Conservation (phyloP, 2,329 filamentous ascomycete species). For the Amesomyces nigricolor region DNA sequence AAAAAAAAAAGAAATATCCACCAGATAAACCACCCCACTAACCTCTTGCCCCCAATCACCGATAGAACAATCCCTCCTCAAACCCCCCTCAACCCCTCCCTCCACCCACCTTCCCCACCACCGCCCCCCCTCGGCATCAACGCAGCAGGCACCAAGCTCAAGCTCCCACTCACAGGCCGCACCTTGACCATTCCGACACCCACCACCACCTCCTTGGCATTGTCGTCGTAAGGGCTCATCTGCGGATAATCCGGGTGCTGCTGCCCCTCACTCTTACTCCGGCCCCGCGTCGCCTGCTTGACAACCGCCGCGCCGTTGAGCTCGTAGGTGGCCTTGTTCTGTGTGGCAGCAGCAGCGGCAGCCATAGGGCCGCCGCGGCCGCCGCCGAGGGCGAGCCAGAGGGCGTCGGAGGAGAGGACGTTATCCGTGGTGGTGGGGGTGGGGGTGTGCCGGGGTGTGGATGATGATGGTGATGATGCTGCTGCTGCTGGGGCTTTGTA, state of each 20-base stretch:
- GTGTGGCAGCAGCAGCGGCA: background rate
- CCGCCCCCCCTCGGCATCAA: background rate
- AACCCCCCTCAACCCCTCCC: conserved; percentile 17
- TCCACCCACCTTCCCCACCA: conserved; percentile 7
- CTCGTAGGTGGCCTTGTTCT: background rate
- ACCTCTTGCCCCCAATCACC: background rate
- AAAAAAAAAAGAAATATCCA: too few relatives aligned
- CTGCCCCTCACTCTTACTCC: background rate
- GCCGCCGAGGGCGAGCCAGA: conserved; percentile 17
- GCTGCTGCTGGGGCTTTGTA: background rate
- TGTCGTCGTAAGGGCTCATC: conserved; percentile 27
- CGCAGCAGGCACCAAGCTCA: background rate
- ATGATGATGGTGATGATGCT: too few relatives aligned
- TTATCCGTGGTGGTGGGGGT: background rate
- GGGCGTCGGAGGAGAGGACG: background rate
- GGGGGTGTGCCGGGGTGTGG: background rate
- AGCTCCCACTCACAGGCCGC: background rate
- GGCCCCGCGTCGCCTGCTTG: background rate
- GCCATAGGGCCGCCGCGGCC: conserved; percentile 1
- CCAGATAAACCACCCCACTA: background rate
- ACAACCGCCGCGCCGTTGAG: background rate
- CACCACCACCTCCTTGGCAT: background rate
- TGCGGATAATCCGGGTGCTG: conserved; percentile 27
- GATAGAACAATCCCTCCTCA: background rate
- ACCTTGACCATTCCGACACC: background rate